Evolutionary conservation across 2,329 filamentous ascomycete species (phyloP).

Genomic region (Calonectria fujianensis): DNA sequence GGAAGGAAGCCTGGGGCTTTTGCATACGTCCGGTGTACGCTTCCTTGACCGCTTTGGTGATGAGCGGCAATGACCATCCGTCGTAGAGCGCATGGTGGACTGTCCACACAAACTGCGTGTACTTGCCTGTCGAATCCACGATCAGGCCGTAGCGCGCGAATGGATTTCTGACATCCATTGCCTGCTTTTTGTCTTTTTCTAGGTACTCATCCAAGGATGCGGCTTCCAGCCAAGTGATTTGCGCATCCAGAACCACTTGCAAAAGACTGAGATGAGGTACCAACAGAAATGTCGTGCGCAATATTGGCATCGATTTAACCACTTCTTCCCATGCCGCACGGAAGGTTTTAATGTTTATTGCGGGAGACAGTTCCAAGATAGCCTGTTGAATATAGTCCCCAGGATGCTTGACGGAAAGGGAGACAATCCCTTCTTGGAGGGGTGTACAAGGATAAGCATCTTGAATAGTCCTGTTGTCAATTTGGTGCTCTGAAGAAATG

Average conservation of each 20-base stretch:
- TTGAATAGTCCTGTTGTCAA: constrained; percentile 39
- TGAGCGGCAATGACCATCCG: constrained; percentile 51
- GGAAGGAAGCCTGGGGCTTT: neutral
- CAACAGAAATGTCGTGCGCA: constrained; percentile 60
- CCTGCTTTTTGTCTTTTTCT: neutral
- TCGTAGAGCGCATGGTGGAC: constrained; percentile 58
- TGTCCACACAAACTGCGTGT: constrained; percentile 49
- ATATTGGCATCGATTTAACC: constrained; percentile 51
- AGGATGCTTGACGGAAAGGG: constrained; percentile 50
- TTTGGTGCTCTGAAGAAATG: neutral
- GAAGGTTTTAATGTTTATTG: constrained; percentile 34
- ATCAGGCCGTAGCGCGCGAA: constrained; percentile 32
- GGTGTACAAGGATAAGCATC: constrained; percentile 61
- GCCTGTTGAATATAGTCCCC: constrained; percentile 46
- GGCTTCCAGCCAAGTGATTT: constrained; percentile 21
- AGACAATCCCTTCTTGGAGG: constrained; percentile 60
- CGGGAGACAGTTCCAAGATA: constrained; percentile 38
- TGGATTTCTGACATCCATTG: constrained; percentile 33
- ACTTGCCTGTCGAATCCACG: neutral
- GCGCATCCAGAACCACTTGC: constrained; percentile 34
- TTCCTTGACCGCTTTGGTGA: constrained; percentile 40
- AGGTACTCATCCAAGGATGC: constrained; percentile 19
- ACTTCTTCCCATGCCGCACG: constrained; percentile 42
- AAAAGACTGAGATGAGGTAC: constrained; percentile 7
- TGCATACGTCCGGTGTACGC: constrained; percentile 30